Percentiles rank a stretch among this genome's conserved stretches.
These are phyloP conservation scores for Paraglomus brasilianum DNA, from an alignment of 192 early-diverging fungal species.

Conservation along the genomic window DNA sequence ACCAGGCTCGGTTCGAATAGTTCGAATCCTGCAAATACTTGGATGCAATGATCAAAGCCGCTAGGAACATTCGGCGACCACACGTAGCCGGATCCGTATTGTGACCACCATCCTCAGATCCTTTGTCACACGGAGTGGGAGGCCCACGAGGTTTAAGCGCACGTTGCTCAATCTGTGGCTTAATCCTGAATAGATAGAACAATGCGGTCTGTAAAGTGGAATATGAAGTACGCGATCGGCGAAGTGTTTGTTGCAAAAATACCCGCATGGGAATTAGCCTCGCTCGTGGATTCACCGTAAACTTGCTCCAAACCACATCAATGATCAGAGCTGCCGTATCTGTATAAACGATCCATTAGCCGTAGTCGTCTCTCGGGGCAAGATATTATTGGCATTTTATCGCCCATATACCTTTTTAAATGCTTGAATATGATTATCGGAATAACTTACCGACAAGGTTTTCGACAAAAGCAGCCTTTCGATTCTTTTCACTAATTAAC, in stretches of 20 bases:
- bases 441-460: conserved; percentile 24
- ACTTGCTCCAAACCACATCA: conserved; percentile 52
- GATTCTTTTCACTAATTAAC: conserved; percentile 27
- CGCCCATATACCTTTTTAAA: too few species aligned
- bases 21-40: conserved; percentile 86
- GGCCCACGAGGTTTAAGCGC: conserved; percentile 30
- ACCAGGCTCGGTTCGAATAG: conserved; percentile 86
- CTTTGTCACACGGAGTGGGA: conserved; percentile 29
- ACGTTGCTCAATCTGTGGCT: conserved; percentile 28
- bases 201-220: conserved; percentile 78
- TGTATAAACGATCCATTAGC: conserved; percentile 28
- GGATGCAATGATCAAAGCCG: conserved; percentile 80
- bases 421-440: background rate
- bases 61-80: conserved; percentile 81
- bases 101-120: conserved; percentile 9
- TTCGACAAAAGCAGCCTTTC: conserved; percentile 26
- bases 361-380: too few species aligned
- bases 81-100: conserved; percentile 40
- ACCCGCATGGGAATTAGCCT: conserved; percentile 53
- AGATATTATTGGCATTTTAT: too few species aligned
- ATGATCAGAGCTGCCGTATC: conserved; percentile 59
- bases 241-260: conserved; percentile 74
- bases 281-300: conserved; percentile 29
- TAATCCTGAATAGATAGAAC: conserved; percentile 63
- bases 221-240: conserved; percentile 73